phyloP scores from a whole-genome alignment of 768 basidiomycete genomes.

The Mycena vulgaris region DNA sequence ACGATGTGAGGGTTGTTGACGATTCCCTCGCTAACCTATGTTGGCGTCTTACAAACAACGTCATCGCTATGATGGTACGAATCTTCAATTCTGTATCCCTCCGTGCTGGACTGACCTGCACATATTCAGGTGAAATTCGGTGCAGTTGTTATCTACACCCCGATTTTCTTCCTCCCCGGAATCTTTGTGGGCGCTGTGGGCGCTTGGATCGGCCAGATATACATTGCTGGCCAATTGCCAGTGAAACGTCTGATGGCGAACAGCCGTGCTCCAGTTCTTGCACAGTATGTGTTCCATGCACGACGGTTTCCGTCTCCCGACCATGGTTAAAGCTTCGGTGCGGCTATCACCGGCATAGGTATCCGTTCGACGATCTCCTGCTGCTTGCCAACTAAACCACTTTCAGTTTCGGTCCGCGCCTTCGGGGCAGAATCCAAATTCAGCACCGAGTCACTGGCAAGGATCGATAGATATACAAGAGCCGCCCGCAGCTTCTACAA shows the following conservation, averaged over 20 bases:
- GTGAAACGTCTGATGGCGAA: constrained; percentile 46
- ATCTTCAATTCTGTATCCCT: constrained; percentile 34
- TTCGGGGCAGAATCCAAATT: constrained; percentile 62
- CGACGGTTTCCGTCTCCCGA: constrained; percentile 34
- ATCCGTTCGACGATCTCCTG: background rate
- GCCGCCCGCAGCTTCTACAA: constrained; percentile 32
- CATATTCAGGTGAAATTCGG: constrained; percentile 43
- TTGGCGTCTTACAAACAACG: constrained; percentile 43
- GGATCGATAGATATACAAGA: constrained; percentile 58
- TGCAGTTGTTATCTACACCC: constrained; percentile 47
- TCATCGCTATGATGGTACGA: constrained; percentile 49
- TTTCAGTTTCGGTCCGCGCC: constrained; percentile 57
- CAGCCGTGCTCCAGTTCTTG: constrained; percentile 44
- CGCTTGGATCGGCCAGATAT: constrained; percentile 43
- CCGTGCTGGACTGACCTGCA: background rate
- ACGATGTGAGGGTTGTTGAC: constrained; percentile 57
- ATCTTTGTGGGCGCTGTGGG: constrained; percentile 40
- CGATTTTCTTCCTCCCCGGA: constrained; percentile 46
- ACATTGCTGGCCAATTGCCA: constrained; percentile 47
- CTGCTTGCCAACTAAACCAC: background rate
- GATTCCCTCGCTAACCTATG: constrained; percentile 51
- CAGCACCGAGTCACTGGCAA: constrained; percentile 50
- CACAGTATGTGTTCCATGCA: constrained; percentile 50
- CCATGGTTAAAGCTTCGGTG: constrained; percentile 50
- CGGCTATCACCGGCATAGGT: constrained; percentile 61